These are phyloP conservation scores for Lepidium campestre DNA, from an alignment of 441 rosid genomes.

Conservation along the genomic window DNA sequence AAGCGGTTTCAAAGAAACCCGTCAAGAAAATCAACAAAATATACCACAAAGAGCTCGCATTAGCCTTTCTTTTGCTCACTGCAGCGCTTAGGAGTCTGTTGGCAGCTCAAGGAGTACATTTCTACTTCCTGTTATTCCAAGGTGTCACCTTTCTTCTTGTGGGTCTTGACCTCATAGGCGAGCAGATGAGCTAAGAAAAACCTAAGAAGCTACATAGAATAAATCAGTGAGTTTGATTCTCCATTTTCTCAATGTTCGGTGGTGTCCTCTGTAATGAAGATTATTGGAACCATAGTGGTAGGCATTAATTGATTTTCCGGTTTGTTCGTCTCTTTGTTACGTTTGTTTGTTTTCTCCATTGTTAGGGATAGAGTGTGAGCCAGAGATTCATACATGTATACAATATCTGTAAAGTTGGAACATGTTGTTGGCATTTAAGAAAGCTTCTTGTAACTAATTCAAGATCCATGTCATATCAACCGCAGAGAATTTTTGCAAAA, in stretches of 20 bases:
- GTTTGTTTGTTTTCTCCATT: constrained; percentile 25
- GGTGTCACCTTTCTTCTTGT: constrained; percentile 78
- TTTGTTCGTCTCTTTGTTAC: constrained; percentile 13
- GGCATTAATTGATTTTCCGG: constrained; percentile 22
- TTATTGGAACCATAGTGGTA: constrained; percentile 29
- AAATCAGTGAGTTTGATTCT: constrained; percentile 17
- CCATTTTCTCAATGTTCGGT: neutral
- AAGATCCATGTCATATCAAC: constrained; percentile 8
- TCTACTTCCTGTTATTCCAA: constrained; percentile 84
- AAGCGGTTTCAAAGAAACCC: constrained; percentile 33
- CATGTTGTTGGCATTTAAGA: constrained; percentile 28
- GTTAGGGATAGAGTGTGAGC: constrained; percentile 22
- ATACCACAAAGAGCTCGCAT: constrained; percentile 75
- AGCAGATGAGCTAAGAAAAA: constrained; percentile 59
- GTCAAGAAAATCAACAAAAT: constrained; percentile 66
- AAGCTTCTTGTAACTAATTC: constrained; percentile 6
- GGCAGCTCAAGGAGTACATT: constrained; percentile 80
- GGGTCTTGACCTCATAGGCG: constrained; percentile 88
- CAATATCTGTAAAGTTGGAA: constrained; percentile 29
- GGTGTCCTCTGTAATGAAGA: constrained; percentile 27
- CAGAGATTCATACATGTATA: constrained; percentile 27
- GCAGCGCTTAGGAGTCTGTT: constrained; percentile 74
- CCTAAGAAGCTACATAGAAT: neutral
- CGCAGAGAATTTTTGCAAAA: neutral
- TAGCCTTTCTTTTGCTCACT: constrained; percentile 78